These are phyloP conservation scores for Penicillium rolfsii DNA, from an alignment of 2,329 filamentous ascomycete genomes.

Conservation along the genomic window DNA sequence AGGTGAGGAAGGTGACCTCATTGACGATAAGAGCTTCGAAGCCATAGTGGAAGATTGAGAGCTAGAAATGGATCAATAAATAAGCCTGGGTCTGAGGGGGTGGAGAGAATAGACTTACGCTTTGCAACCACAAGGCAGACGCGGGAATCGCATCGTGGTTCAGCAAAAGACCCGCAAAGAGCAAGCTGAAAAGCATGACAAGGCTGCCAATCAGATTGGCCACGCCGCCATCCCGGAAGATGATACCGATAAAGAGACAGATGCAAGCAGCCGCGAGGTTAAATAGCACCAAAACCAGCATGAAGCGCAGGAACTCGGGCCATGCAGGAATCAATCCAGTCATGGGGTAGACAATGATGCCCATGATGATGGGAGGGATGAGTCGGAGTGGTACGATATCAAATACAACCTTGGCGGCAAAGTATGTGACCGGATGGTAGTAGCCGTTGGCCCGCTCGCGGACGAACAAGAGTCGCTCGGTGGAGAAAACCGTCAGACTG, in stretches of 20 bases:
- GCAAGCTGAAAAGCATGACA: constrained; percentile 94
- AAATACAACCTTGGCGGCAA: constrained; percentile 94
- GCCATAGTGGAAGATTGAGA: constrained; percentile 98
- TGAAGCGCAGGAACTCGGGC: constrained; percentile 85
- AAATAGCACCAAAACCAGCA: constrained; percentile 90
- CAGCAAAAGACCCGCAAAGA: constrained; percentile 90
- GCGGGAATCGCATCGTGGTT: constrained; percentile 92
- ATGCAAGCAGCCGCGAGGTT: constrained; percentile 93
- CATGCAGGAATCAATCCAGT: constrained; percentile 84
- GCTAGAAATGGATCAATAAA: constrained; percentile 46
- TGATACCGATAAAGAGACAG: constrained; percentile 93
- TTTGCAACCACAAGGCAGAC: constrained; percentile 86
- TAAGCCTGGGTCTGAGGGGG: not conserved
- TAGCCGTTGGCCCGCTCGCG: constrained; percentile 96
- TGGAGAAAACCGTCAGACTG: constrained; percentile 88
- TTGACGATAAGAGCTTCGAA: constrained; percentile 98
- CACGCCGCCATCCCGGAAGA: constrained; percentile 88
- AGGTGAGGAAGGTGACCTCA: constrained; percentile 85
- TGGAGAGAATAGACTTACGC: constrained; percentile 53
- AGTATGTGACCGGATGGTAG: constrained; percentile 92
- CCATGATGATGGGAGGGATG: constrained; percentile 92
- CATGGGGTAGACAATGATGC: constrained; percentile 96
- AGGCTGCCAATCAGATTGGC: constrained; percentile 92
- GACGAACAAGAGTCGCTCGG: constrained; percentile 87
- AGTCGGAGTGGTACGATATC: constrained; percentile 94